phyloP scores from a whole-genome alignment of 2,329 filamentous ascomycete species.

The Thelonectria olida region DNA sequence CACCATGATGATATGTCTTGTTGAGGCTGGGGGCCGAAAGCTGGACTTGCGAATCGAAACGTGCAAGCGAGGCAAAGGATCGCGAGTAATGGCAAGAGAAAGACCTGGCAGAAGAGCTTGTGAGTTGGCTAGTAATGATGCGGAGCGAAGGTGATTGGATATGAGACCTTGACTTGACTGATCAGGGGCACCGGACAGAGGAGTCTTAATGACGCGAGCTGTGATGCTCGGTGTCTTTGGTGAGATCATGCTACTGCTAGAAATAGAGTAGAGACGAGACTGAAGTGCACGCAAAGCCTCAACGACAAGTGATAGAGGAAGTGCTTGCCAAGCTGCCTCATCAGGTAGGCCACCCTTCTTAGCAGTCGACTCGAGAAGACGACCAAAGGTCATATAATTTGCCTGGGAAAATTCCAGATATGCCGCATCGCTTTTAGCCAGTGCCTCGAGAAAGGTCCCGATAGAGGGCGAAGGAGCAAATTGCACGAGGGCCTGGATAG shows the following conservation, averaged over 20 bases:
- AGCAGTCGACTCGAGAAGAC: slow-evolving; percentile 30
- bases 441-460: background rate
- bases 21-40: slow-evolving; percentile 50
- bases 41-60: slow-evolving; percentile 47
- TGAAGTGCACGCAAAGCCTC: slow-evolving; percentile 60
- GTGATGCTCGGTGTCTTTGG: slow-evolving; percentile 35
- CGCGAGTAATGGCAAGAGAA: slow-evolving; percentile 27
- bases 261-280: slow-evolving; percentile 69
- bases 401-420: slow-evolving; percentile 28
- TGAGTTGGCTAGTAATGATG: slow-evolving; percentile 12
- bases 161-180: slow-evolving; percentile 28
- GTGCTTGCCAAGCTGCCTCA: slow-evolving; percentile 23
- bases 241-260: slow-evolving; percentile 57
- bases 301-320: slow-evolving; percentile 61
- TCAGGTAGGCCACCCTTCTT: background rate
- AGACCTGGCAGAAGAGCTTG: background rate
- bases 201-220: slow-evolving; percentile 28
- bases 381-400: slow-evolving; percentile 39
- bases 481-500: slow-evolving; percentile 47
- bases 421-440: slow-evolving; percentile 29
- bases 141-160: slow-evolving; percentile 38
- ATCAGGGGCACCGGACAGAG: slow-evolving; percentile 13
- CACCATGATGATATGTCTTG: slow-evolving; percentile 59
- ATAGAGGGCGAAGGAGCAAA: slow-evolving; percentile 63
- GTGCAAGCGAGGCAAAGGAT: slow-evolving; percentile 28